A percentile compares a stretch with the other conserved stretches of the same genome.
These are phyloP conservation scores for Thelephora aurantiotincta DNA, from an alignment of 768 basidiomycete species.

Conservation along the genomic window DNA sequence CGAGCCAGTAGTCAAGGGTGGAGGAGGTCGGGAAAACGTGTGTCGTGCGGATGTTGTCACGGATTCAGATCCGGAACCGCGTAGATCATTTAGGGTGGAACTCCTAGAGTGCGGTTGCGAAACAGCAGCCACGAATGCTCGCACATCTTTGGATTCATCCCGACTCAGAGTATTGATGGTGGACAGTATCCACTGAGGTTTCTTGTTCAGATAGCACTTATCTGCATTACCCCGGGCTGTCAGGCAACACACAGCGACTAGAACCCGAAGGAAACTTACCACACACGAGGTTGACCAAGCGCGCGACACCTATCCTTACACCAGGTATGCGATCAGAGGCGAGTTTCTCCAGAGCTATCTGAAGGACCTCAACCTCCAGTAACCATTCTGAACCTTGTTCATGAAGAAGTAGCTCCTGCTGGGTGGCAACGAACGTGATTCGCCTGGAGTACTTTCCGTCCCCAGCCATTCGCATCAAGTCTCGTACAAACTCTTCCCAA, in stretches of 20 bases:
- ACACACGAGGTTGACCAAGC: constrained; percentile 42
- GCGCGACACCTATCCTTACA: constrained; percentile 77
- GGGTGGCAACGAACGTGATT: constrained; percentile 59
- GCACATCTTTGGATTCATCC: constrained; percentile 49
- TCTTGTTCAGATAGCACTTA: constrained; percentile 7
- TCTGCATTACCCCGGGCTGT: constrained; percentile 6
- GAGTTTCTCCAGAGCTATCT: constrained; percentile 40
- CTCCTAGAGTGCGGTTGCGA: not conserved
- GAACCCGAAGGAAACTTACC: constrained; percentile 27
- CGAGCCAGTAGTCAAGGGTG: constrained; percentile 2
- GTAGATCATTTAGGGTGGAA: not conserved
- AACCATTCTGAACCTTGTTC: constrained; percentile 22
- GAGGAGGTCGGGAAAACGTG: constrained; percentile 18
- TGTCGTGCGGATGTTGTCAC: constrained; percentile 4
- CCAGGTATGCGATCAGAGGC: constrained; percentile 61
- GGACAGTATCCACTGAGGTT: constrained; percentile 5
- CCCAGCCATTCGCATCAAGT: constrained; percentile 8
- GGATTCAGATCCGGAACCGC: constrained; percentile 4
- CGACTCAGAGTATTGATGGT: constrained; percentile 33
- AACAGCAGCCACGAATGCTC: constrained; percentile 32
- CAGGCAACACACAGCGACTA: not conserved
- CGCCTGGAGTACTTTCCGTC: constrained; percentile 9
- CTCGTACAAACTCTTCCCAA: constrained; percentile 8
- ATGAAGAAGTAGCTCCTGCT: constrained; percentile 40
- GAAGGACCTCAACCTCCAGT: constrained; percentile 32